A percentile compares a stretch with the other conserved stretches of the same genome.
Conservation (phyloP, 208 protist genomes). For the Trypanosoma platydactyli region DNA sequence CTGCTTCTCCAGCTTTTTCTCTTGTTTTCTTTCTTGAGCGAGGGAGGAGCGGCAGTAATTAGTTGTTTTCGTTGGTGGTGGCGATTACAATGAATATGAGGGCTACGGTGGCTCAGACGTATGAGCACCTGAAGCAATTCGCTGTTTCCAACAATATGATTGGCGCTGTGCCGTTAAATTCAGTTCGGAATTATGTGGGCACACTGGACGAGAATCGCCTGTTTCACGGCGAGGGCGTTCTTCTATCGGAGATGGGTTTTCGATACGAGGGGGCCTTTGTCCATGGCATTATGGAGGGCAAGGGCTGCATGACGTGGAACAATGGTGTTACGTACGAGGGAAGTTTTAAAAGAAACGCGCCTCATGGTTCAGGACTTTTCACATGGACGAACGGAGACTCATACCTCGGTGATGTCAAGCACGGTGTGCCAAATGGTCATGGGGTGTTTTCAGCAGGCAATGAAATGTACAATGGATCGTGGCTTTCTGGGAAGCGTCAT, state of each 20-base stretch:
- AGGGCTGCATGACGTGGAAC: conserved; percentile 51
- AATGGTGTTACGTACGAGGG: conserved; percentile 54
- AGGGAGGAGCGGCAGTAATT: neutral
- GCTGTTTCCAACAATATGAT: neutral
- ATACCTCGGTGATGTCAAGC: conserved; percentile 60
- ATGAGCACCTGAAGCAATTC: conserved; percentile 24
- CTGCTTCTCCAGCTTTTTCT: neutral
- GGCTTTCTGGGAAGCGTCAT: conserved; percentile 60
- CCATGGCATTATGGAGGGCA: conserved; percentile 50
- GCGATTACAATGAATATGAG: neutral
- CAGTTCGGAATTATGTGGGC: conserved; percentile 27
- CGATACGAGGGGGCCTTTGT: conserved; percentile 50
- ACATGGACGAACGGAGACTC: conserved; percentile 64
- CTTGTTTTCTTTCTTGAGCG: conserved; percentile 3
- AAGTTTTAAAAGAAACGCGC: conserved; percentile 39
- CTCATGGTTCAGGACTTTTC: conserved; percentile 40
- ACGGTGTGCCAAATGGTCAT: conserved; percentile 75
- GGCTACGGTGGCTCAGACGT: conserved; percentile 4
- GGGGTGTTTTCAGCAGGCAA: conserved; percentile 54
- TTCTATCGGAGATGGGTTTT: conserved; percentile 66
- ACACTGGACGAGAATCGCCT: conserved; percentile 24
- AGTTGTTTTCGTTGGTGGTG: neutral
- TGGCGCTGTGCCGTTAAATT: conserved; percentile 11
- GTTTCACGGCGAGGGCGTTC: conserved; percentile 43
- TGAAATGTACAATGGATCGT: conserved; percentile 74